A percentile compares a stretch with the other conserved stretches of the same genome.
Evolutionary conservation across 1,284 basidiomycete species (phyloP).

Genomic region (Phlebopus sp.): DNA sequence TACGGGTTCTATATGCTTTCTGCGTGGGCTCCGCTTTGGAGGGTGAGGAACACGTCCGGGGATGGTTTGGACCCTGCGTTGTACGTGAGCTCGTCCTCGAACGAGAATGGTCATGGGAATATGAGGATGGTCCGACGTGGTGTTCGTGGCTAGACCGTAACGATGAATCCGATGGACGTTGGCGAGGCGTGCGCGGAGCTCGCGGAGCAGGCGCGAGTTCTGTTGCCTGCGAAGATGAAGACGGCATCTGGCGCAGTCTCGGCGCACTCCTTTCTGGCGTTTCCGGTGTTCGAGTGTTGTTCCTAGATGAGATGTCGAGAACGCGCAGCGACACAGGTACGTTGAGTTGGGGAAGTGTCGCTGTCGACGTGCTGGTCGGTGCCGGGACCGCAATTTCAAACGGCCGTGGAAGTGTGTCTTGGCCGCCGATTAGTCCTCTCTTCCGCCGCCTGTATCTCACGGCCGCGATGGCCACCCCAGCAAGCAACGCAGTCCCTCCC

Average conservation of each 20-base stretch:
- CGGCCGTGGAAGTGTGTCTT: conserved; percentile 28
- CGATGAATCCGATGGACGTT: conserved; percentile 6
- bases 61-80: not conserved
- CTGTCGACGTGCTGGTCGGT: not conserved
- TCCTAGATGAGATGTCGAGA: conserved; percentile 5
- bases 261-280: not conserved
- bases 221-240: not conserved
- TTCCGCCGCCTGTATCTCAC: conserved; percentile 12
- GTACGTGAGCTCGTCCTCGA: not conserved
- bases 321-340: conserved; percentile 1
- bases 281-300: not conserved
- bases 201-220: conserved; percentile 2
- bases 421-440: conserved; percentile 11
- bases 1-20: not conserved
- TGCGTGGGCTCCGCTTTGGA: not conserved
- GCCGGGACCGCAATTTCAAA: conserved; percentile 17
- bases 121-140: not conserved
- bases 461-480: conserved; percentile 8
- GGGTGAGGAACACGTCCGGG: not conserved
- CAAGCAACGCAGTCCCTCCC: conserved; percentile 18
- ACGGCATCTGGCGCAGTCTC: not conserved
- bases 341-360: conserved; percentile 1
- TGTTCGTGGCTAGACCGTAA: not conserved
- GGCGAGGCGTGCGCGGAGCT: not conserved
- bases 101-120: conserved; percentile 2